Evolutionary conservation across 495 filamentous ascomycete species (phyloP).

Genomic region (Neurospora sp.): DNA sequence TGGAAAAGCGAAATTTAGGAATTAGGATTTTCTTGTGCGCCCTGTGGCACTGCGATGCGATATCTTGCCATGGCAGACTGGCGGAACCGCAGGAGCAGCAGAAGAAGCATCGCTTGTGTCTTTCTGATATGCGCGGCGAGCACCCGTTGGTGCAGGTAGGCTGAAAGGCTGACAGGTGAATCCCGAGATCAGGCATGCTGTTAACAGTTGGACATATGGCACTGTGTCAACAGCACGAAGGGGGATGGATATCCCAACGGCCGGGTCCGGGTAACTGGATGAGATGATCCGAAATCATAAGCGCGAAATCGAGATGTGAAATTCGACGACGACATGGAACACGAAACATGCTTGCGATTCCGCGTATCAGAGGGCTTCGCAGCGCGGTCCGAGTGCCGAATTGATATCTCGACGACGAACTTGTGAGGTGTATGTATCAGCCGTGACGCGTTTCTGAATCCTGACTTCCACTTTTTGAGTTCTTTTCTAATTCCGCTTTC

Average conservation of each 20-base stretch:
- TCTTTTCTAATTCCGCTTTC: background rate
- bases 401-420: background rate
- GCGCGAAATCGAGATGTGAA: background rate
- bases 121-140: background rate
- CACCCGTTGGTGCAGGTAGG: background rate
- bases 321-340: background rate
- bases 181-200: background rate
- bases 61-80: background rate
- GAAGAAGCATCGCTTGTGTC: background rate
- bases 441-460: background rate
- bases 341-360: background rate
- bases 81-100: no score
- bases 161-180: background rate
- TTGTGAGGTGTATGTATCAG: background rate
- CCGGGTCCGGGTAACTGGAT: background rate
- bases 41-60: background rate
- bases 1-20: background rate
- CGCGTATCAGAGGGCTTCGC: background rate
- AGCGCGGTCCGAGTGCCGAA: background rate
- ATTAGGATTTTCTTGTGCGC: background rate
- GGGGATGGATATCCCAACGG: background rate
- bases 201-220: background rate
- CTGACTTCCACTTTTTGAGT: background rate
- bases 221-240: background rate
- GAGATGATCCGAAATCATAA: background rate